Evolutionary conservation across 1,284 basidiomycete species (phyloP).

Genomic region (Cryptococcus wingfieldii): DNA sequence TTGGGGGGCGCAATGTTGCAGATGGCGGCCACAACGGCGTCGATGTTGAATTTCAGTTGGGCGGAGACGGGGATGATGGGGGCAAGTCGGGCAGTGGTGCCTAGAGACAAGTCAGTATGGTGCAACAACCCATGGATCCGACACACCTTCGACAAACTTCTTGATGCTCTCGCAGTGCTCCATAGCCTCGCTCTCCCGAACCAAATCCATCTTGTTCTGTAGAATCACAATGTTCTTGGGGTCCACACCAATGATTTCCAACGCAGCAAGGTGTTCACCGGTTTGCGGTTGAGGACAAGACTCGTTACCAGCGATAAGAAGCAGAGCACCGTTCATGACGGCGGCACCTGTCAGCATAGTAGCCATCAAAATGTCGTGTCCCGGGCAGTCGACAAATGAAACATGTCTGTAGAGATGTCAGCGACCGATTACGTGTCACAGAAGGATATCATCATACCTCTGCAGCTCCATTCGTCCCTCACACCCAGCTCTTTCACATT

Average conservation of each 20-base stretch:
- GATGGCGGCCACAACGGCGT: slow-evolving; percentile 99
- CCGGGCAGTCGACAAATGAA: slow-evolving; percentile 88
- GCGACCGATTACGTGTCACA: not conserved
- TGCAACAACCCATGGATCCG: not conserved
- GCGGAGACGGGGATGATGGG: slow-evolving; percentile 98
- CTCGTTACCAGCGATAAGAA: slow-evolving; percentile 95
- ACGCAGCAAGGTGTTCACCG: slow-evolving; percentile 94
- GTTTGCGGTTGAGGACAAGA: slow-evolving; percentile 99
- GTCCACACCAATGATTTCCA: slow-evolving; percentile 95
- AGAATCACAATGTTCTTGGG: slow-evolving; percentile 92
- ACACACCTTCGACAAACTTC: slow-evolving; percentile 81
- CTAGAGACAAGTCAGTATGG: slow-evolving; percentile 48
- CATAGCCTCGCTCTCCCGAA: slow-evolving; percentile 82
- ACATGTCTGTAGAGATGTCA: slow-evolving; percentile 60
- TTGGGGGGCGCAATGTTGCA: slow-evolving; percentile 91
- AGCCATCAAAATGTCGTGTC: slow-evolving; percentile 93
- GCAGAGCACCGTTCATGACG: slow-evolving; percentile 96
- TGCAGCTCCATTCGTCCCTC: slow-evolving; percentile 84
- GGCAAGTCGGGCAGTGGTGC: slow-evolving; percentile 92
- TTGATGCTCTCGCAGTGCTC: slow-evolving; percentile 91
- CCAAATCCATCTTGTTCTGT: slow-evolving; percentile 95
- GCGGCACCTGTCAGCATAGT: slow-evolving; percentile 99
- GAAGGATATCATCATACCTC: slow-evolving; percentile 44
- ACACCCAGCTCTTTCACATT: slow-evolving; percentile 90
- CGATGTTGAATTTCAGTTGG: slow-evolving; percentile 98